phyloP scores from a whole-genome alignment of 208 protist genomes.

The Leishmania tarentolae region DNA sequence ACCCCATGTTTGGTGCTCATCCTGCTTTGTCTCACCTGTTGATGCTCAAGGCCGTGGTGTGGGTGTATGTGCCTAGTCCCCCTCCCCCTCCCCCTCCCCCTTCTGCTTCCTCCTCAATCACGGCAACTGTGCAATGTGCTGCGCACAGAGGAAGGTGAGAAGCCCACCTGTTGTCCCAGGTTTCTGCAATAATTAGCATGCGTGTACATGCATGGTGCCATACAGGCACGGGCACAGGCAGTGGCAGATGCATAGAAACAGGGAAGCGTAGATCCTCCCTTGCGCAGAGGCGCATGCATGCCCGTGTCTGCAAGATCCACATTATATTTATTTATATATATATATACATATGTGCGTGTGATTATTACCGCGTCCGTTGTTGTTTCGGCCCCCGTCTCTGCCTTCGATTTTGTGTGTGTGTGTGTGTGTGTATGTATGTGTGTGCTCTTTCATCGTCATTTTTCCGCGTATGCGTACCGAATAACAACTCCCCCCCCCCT shows the following conservation, averaged over 20 bases:
- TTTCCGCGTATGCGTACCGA: too few relatives aligned
- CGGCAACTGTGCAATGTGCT: neutral
- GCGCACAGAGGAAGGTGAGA: neutral
- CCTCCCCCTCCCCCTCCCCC: too few relatives aligned
- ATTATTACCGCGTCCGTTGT: neutral
- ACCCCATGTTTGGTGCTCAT: neutral
- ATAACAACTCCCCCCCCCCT: too few relatives aligned
- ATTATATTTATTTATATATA: too few relatives aligned
- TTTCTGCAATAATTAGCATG: neutral
- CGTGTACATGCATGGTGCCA: neutral
- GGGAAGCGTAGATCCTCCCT: too few relatives aligned
- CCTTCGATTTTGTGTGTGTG: neutral
- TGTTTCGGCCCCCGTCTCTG: neutral
- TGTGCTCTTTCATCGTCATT: too few relatives aligned
- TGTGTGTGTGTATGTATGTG: neutral
- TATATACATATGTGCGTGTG: neutral
- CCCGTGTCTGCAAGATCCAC: neutral
- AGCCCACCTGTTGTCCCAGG: neutral
- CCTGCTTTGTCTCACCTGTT: neutral
- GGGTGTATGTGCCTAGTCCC: neutral
- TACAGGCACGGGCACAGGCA: too few relatives aligned
- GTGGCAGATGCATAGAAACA: too few relatives aligned
- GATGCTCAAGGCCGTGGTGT: neutral
- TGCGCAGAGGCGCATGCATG: too few relatives aligned
- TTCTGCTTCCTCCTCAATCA: neutral